Evolutionary conservation across 257 asterid species (phyloP), one percentile per base, ranked within the genome.

Genomic region (Solanum pinnatisectum): DNA sequence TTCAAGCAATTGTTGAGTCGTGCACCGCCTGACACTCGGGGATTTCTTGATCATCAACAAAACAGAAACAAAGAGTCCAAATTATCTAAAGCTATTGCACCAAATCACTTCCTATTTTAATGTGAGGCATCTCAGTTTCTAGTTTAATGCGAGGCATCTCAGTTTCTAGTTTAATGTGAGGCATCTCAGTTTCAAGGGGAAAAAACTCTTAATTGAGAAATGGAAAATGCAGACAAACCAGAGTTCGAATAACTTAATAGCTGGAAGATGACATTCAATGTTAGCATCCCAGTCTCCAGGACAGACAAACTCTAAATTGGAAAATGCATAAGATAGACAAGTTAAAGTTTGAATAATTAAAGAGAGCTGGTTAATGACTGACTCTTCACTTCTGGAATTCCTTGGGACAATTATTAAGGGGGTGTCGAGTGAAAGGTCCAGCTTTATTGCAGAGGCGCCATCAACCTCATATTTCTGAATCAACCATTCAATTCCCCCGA

Each of bases 401-500:
- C 93, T 94, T 84, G 99, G 99, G 86, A 97, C 98, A 79, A 97
- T 92, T 87, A 97, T 97, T 78, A 97, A 93, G 74, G 99, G 99
- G 83, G 94, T 95, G 72, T 97, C 99, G 90, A 97, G 92, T 59
- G 95, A 93, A 92, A 97, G 99, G 92, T 97, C 98, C 94, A 97
- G 91, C 92, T 96, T 97, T 44, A 97, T 87, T 87, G 99, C 99
- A 90, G 99, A 85, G 86, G 99, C 98, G 76, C 99, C 99, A 91
- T 97, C 99, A 35, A 97, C 94, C 95, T 97, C 99, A 83, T 96
- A 94, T 88, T 97, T 97, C 92, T 95, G 95, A 90, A 96, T 97
- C 93, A 96, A 92, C 99, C 99, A 96, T 91, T 97, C 99, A 86
- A 97, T 96, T 88, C 99, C 99, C 89, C 99, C 98, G 15, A 97